Base-by-base conservation (phyloP, 768 basidiomycete genomes). In the Russula dissimulans region DNA sequence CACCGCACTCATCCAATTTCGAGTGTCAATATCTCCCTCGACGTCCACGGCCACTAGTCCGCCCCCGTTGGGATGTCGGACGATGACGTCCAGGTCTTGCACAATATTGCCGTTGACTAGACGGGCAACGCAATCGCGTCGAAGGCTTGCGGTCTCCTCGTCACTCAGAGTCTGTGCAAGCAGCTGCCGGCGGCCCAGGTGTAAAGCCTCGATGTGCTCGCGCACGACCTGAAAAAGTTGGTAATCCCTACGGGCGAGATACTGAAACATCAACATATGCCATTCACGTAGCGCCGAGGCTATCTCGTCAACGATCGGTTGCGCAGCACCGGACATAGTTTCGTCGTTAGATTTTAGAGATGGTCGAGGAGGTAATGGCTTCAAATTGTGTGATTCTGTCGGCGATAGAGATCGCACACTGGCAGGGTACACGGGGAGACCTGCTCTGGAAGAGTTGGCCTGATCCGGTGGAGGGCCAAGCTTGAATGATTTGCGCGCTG, bases 231-330 rank as follows among this genome's bases (percentile, higher is more conserved):
- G 82, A 73, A 98, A 98, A 18, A 94, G 82, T 44, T 82, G 81
- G 75, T 98, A 98, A 67, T 97, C 90, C 56, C 94, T 82, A 47
- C 84, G 79, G 9, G 89, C 86, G 44, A 98, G 86, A 71, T 97
- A 94, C 63, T 87, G 87, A 69, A 92, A 94, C 81, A 97, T 87
- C 54, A 93, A 77, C 39, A 83, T 82, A 68, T 95, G 89, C 94
- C 95, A 98, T 81, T 98, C 95, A 42, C 95, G 85, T 46, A 98
- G 75, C 0, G 95, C 95, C 8, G 92, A 95, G 0, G 95, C 91
- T 65, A 98, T 95, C 76, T 98, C 95, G 73, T 98, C 95, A 53
- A 98, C 84, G 69, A 98, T 87, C 10, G 95, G 95, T 69, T 97
- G 94, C 3, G 72, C 75, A 22, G 79, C 77, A 10, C 95, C 95